Evolutionary conservation across 495 filamentous ascomycete genomes (phyloP).

Genomic region (Trichoderma asperelloides): DNA sequence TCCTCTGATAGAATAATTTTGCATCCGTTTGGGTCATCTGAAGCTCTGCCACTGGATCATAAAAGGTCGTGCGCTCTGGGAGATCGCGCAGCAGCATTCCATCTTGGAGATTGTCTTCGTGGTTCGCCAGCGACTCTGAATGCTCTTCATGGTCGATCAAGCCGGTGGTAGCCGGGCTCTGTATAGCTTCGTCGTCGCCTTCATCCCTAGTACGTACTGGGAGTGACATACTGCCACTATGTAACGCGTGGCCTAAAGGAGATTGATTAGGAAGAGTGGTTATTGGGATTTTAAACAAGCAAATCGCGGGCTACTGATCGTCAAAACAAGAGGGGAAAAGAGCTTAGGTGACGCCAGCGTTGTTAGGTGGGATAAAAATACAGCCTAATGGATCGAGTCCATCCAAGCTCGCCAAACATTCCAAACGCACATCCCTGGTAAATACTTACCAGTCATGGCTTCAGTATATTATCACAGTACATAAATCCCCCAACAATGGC

Average conservation of each 20-base stretch:
- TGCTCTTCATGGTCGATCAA: neutral
- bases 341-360: neutral
- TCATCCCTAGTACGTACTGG: neutral
- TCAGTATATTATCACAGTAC: neutral
- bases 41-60: slow-evolving; percentile 81
- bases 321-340: neutral
- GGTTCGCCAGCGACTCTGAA: neutral
- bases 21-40: slow-evolving; percentile 85
- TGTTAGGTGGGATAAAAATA: neutral
- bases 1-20: slow-evolving; percentile 89
- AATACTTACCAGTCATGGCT: neutral
- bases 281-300: neutral
- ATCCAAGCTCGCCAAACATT: neutral
- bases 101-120: slow-evolving; percentile 24
- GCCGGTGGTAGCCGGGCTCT: neutral
- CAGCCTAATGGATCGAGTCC: neutral
- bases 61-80: slow-evolving; percentile 71
- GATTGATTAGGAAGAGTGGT: neutral
- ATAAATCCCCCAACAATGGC: neutral
- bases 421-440: neutral
- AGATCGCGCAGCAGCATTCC: slow-evolving; percentile 66
- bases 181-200: neutral
- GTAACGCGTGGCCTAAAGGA: neutral
- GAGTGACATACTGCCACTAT: neutral
- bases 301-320: neutral